Evolutionary conservation across 306 rosid species (phyloP).

Genomic region (Acacia melanoxylon): DNA sequence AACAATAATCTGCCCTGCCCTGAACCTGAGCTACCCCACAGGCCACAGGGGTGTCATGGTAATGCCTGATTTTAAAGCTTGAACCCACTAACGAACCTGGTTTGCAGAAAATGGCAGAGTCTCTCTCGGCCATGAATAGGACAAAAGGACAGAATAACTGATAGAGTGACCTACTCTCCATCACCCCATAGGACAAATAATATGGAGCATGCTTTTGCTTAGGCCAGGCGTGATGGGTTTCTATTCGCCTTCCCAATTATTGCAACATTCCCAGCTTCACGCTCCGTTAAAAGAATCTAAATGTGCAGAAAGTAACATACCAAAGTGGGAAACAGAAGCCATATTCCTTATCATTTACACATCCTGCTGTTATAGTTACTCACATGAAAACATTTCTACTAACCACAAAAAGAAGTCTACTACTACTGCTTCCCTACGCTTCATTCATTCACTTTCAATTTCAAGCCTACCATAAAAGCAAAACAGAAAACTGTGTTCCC

Average conservation of each 20-base stretch:
- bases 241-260: constrained; percentile 25
- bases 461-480: not conserved
- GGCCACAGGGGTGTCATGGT: not conserved
- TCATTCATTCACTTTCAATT: not conserved
- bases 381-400: constrained; percentile 11
- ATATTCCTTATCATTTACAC: constrained; percentile 16
- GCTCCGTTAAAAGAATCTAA: not conserved
- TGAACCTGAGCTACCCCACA: not conserved
- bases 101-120: constrained; percentile 1
- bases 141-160: constrained; percentile 34
- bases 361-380: constrained; percentile 7
- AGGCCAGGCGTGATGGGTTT: not conserved
- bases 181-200: constrained; percentile 25
- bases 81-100: constrained; percentile 35
- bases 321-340: not conserved
- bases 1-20: not conserved
- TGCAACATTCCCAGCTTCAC: constrained; percentile 6
- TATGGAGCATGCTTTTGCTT: not conserved
- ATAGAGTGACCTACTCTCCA: constrained; percentile 30
- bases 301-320: not conserved
- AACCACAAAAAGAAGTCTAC: not conserved
- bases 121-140: constrained; percentile 3
- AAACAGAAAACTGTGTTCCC: not conserved
- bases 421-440: not conserved
- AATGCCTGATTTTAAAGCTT: not conserved